Conservation (phyloP, 805 yeast genomes). For the Candida railenensis region DNA sequence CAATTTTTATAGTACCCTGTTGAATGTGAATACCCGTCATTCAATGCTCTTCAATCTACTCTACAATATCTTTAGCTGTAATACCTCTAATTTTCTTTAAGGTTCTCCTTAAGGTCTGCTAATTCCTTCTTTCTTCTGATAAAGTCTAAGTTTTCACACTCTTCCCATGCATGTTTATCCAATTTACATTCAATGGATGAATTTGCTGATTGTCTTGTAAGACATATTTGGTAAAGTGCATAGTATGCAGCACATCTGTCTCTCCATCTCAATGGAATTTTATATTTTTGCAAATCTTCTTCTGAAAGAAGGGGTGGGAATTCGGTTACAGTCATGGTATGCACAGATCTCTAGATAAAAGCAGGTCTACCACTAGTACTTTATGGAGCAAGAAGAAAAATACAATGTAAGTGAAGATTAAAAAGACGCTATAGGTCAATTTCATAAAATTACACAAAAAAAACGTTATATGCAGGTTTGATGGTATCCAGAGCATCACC, state of each 20-base stretch:
- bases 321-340: conserved; percentile 35
- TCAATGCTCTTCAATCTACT: neutral
- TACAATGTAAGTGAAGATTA: neutral
- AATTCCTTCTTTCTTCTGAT: conserved; percentile 76
- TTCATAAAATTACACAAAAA: conserved; percentile 1
- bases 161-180: conserved; percentile 81
- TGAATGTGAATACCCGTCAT: too few species aligned
- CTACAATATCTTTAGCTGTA: neutral
- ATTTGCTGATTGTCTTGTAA: conserved; percentile 43
- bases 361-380: neutral
- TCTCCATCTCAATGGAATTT: conserved; percentile 76
- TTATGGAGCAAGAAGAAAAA: neutral
- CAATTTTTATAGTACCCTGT: neutral
- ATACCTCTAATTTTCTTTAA: conserved; percentile 26
- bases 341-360: neutral
- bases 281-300: conserved; percentile 78
- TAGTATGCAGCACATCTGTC: conserved; percentile 74
- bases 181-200: conserved; percentile 58
- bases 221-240: conserved; percentile 45
- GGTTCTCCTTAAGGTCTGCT: conserved; percentile 49
- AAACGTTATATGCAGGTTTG: neutral
- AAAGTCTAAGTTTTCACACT: conserved; percentile 80
- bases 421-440: conserved; percentile 12
- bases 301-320: conserved; percentile 56
- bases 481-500: neutral